phyloP scores from a whole-genome alignment of 768 basidiomycete genomes.

The Hypholoma sublateritium region DNA sequence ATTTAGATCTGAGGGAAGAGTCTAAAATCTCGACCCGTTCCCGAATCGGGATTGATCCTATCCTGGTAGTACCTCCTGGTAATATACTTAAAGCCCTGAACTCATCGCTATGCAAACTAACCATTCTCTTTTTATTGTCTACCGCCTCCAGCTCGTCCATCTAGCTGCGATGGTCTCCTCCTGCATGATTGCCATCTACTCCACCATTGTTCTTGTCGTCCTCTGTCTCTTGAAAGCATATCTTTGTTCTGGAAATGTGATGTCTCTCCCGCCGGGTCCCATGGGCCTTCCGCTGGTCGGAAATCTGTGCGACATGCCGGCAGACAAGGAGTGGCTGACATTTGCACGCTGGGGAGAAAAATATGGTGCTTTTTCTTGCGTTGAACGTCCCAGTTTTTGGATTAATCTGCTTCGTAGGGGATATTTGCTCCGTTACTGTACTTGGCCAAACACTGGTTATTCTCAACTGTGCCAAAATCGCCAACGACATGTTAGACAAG shows the following conservation, averaged over 20 bases:
- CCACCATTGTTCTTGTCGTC: slow-evolving; percentile 33
- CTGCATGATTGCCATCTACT: slow-evolving; percentile 12
- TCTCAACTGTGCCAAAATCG: slow-evolving; percentile 49
- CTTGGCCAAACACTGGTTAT: slow-evolving; percentile 61
- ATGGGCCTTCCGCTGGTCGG: slow-evolving; percentile 53
- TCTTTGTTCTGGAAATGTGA: slow-evolving; percentile 24
- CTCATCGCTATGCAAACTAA: slow-evolving; percentile 19
- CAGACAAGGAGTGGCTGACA: slow-evolving; percentile 47
- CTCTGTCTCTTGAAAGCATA: slow-evolving; percentile 32
- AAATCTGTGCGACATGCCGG: slow-evolving; percentile 53
- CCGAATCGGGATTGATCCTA: slow-evolving; percentile 37
- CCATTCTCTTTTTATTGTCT: slow-evolving; percentile 24
- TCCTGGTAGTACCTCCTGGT: slow-evolving; percentile 29
- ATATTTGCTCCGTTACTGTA: slow-evolving; percentile 59
- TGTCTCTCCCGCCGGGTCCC: slow-evolving; percentile 50
- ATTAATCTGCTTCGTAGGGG: slow-evolving; percentile 36
- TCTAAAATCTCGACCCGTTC: slow-evolving; percentile 31
- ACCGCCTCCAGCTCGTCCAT: slow-evolving; percentile 13
- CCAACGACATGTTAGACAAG: slow-evolving; percentile 63
- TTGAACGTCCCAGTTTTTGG: background rate
- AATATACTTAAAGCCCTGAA: slow-evolving; percentile 36
- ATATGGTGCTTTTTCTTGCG: slow-evolving; percentile 39
- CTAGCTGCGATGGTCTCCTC: slow-evolving; percentile 23
- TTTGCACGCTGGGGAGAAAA: slow-evolving; percentile 52
- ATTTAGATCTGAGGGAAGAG: slow-evolving; percentile 31